Conservation (phyloP, 2,329 filamentous ascomycete species). For the Aureobasidium sp. region DNA sequence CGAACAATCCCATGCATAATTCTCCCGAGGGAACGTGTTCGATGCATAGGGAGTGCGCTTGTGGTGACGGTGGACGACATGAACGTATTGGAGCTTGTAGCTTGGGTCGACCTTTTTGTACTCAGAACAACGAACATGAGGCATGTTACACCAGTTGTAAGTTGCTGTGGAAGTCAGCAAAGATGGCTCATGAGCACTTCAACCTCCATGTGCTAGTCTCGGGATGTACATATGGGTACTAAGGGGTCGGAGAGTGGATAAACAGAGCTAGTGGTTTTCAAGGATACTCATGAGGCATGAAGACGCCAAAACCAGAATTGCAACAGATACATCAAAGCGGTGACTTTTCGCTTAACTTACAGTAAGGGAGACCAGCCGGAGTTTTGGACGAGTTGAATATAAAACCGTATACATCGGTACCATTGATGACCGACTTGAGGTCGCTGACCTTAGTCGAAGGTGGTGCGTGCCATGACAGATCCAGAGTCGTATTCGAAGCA, state of each 20-base stretch:
- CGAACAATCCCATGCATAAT: conserved; percentile 77
- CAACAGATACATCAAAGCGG: too few species aligned
- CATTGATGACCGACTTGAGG: conserved; percentile 62
- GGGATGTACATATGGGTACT: not conserved
- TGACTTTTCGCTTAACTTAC: not conserved
- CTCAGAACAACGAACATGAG: conserved; percentile 74
- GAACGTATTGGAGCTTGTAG: conserved; percentile 79
- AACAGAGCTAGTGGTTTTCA: not conserved
- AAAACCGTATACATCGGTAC: conserved; percentile 75
- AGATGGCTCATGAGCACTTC: too few species aligned
- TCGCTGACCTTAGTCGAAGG: conserved; percentile 65
- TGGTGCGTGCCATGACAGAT: conserved; percentile 67
- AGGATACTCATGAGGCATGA: too few species aligned
- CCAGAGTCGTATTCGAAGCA: conserved; percentile 30
- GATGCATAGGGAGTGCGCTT: conserved; percentile 84
- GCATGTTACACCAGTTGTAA: conserved; percentile 93
- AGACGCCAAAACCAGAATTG: not conserved
- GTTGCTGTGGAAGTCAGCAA: conserved; percentile 30
- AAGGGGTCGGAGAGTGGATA: too few species aligned
- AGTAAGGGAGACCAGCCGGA: conserved; percentile 60
- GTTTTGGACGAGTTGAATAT: conserved; percentile 73
- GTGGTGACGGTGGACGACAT: conserved; percentile 86
- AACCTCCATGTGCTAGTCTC: not conserved
- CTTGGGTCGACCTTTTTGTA: conserved; percentile 60
- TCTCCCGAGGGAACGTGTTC: conserved; percentile 80